Percentiles rank a stretch among this genome's conserved stretches.
These are phyloP conservation scores for Paracorniculantispora psalliotae DNA, from an alignment of 2,329 filamentous ascomycete genomes.

Conservation along the genomic window DNA sequence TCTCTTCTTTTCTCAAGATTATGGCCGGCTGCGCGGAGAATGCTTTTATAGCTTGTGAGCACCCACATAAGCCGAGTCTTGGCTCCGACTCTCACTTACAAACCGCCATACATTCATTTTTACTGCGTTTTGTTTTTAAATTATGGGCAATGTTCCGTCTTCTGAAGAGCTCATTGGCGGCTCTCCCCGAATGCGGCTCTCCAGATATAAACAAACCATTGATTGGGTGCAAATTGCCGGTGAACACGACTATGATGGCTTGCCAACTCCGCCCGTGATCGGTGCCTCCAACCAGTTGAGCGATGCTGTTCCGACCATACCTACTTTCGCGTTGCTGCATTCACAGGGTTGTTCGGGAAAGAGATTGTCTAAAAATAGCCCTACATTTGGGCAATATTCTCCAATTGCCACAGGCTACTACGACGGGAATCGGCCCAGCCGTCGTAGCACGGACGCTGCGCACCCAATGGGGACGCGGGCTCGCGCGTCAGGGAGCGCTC, in stretches of 20 bases:
- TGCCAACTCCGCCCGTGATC: slow-evolving; percentile 14
- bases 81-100: neutral
- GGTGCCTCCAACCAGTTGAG: slow-evolving; percentile 17
- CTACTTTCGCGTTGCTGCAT: neutral
- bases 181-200: slow-evolving; percentile 41
- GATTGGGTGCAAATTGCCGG: slow-evolving; percentile 34
- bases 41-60: neutral
- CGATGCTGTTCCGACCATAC: slow-evolving; percentile 3
- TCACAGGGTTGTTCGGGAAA: neutral
- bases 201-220: slow-evolving; percentile 43
- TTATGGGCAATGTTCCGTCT: slow-evolving; percentile 49
- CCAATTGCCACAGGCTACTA: neutral
- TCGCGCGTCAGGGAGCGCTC: slow-evolving; percentile 11
- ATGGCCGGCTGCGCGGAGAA: neutral
- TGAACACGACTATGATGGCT: slow-evolving; percentile 14
- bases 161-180: slow-evolving; percentile 35
- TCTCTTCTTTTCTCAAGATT: neutral
- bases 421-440: slow-evolving; percentile 5
- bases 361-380: neutral
- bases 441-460: slow-evolving; percentile 8
- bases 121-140: neutral
- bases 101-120: neutral
- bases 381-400: neutral
- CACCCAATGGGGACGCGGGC: slow-evolving; percentile 4
- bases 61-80: neutral